phyloP scores from a whole-genome alignment of 2,329 filamentous ascomycete species.

The Botrytis squamosa region DNA sequence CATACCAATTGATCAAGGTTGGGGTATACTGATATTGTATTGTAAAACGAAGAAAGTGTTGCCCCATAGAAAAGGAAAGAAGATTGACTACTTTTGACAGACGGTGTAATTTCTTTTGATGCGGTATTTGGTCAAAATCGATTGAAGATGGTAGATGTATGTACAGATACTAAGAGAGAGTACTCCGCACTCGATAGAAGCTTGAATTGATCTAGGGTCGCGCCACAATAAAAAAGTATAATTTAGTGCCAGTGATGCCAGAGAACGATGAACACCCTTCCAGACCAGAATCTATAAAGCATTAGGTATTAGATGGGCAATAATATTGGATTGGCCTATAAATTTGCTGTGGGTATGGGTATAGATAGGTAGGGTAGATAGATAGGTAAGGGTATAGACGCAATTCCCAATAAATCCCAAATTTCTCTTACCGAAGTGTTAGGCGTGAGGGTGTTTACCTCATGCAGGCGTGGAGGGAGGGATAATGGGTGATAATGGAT shows the following conservation, averaged over 20 bases:
- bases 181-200: constrained; percentile 13
- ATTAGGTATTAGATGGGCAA: not conserved
- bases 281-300: constrained; percentile 11
- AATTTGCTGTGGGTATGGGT: not conserved
- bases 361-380: not conserved
- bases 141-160: constrained; percentile 1
- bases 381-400: not conserved
- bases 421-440: not conserved
- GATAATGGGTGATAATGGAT: not conserved
- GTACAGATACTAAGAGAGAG: not conserved
- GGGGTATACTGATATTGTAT: not conserved
- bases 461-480: constrained; percentile 16
- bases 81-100: not conserved
- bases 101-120: not conserved
- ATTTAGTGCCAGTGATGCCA: constrained; percentile 13
- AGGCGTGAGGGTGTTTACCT: not conserved
- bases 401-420: constrained; percentile 11
- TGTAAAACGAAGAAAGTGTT: not conserved
- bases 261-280: constrained; percentile 3
- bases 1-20: constrained; percentile 20
- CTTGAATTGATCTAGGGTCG: constrained; percentile 14
- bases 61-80: not conserved
- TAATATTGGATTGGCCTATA: constrained; percentile 1
- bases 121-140: not conserved
- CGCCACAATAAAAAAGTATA: constrained; percentile 10